Evolutionary conservation across 1,284 basidiomycete species (phyloP).

Genomic region (Ustilago trichophora): DNA sequence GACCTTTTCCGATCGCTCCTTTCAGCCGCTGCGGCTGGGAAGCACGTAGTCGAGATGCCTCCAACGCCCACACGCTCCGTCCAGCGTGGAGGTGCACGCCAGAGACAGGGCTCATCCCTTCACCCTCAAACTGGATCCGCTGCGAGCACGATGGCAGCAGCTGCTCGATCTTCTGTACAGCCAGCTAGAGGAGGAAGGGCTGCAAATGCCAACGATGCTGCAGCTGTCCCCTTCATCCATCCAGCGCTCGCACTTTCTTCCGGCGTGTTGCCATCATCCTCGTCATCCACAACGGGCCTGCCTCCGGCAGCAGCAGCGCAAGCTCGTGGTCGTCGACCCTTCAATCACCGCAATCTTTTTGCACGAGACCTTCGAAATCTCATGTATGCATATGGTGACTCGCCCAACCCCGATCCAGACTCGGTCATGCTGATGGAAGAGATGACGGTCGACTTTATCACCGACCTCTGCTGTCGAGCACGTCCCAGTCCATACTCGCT

Average conservation of each 20-base stretch:
- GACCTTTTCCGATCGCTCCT: not conserved
- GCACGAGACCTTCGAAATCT: slow-evolving; percentile 73
- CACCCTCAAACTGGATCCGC: slow-evolving; percentile 17
- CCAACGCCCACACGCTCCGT: slow-evolving; percentile 27
- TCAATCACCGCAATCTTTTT: slow-evolving; percentile 57
- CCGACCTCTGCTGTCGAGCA: slow-evolving; percentile 76
- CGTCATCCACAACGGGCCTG: slow-evolving; percentile 13
- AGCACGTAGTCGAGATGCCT: slow-evolving; percentile 16
- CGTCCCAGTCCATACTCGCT: slow-evolving; percentile 61
- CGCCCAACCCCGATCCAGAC: slow-evolving; percentile 83
- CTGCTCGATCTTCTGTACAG: slow-evolving; percentile 8
- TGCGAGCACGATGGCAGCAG: slow-evolving; percentile 1
- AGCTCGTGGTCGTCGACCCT: slow-evolving; percentile 42
- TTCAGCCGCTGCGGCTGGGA: slow-evolving; percentile 2
- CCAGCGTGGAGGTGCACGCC: slow-evolving; percentile 31
- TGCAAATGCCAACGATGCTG: slow-evolving; percentile 12
- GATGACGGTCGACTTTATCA: slow-evolving; percentile 88
- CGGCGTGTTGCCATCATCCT: slow-evolving; percentile 11
- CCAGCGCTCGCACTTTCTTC: slow-evolving; percentile 34
- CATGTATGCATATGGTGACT: slow-evolving; percentile 98
- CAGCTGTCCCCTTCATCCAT: slow-evolving; percentile 37
- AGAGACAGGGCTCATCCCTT: slow-evolving; percentile 37
- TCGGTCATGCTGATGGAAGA: slow-evolving; percentile 92
- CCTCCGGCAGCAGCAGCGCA: slow-evolving; percentile 22
- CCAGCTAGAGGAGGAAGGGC: slow-evolving; percentile 14